phyloP scores from a whole-genome alignment of 1,139 yeast genomes.

The Petasospora rhodanensis region DNA sequence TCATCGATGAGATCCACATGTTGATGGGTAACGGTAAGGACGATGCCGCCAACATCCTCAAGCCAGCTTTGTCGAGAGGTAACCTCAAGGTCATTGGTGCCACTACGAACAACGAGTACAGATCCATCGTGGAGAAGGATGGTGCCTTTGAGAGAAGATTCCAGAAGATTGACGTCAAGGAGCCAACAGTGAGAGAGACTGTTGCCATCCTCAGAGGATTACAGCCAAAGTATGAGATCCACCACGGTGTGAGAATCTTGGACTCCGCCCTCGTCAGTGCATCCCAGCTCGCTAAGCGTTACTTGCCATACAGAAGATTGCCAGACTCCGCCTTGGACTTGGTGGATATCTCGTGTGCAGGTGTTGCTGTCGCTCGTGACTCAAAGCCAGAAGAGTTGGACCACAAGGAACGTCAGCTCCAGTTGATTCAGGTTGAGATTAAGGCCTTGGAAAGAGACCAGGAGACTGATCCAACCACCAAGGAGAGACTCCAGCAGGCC shows the following conservation, averaged over 20 bases:
- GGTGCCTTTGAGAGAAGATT: constrained; percentile 99
- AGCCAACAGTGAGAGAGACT: constrained; percentile 88
- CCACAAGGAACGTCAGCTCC: constrained; percentile 85
- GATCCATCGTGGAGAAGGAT: constrained; percentile 89
- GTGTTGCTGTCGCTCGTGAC: constrained; percentile 97
- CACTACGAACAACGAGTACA: constrained; percentile 90
- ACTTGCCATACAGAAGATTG: constrained; percentile 88
- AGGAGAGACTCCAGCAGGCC: constrained; percentile 79
- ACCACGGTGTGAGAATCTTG: constrained; percentile 94
- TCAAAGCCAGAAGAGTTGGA: constrained; percentile 97
- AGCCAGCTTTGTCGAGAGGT: constrained; percentile 97
- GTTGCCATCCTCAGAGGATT: constrained; percentile 95
- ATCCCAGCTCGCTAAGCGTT: constrained; percentile 91
- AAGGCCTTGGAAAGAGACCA: constrained; percentile 96
- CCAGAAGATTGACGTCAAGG: constrained; percentile 94
- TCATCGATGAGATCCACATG: constrained; percentile 97
- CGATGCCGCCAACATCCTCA: constrained; percentile 94
- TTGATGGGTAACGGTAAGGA: constrained; percentile 95
- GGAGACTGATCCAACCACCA: constrained; percentile 81
- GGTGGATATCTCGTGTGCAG: constrained; percentile 95
- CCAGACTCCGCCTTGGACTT: constrained; percentile 98
- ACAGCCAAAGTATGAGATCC: constrained; percentile 94
- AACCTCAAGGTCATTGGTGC: constrained; percentile 97
- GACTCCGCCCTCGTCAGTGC: constrained; percentile 95
- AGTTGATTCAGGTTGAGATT: constrained; percentile 88